A percentile compares a stretch with the other conserved stretches of the same genome.
Evolutionary conservation across 305 asterid genomes (phyloP).

Genomic region (Fraxinus albicans): DNA sequence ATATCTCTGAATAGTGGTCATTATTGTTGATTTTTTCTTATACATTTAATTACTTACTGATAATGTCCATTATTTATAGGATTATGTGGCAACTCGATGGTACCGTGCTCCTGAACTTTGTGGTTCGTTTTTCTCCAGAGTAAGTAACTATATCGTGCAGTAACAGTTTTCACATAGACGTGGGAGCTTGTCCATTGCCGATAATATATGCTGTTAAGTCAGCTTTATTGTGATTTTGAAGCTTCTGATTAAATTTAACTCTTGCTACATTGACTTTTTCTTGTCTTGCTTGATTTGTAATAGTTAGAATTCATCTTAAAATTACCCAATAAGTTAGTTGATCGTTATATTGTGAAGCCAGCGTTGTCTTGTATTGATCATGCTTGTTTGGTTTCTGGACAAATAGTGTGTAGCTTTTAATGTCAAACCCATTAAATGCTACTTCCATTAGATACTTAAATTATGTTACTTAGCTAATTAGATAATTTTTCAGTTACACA

Average conservation of each 20-base stretch:
- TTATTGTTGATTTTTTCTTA: conserved; percentile 2
- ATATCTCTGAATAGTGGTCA: background rate
- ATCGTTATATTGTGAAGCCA: background rate
- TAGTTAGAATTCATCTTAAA: background rate
- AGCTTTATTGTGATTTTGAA: background rate
- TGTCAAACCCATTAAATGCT: background rate
- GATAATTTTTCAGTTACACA: background rate
- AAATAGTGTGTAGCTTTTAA: background rate
- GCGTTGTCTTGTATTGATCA: background rate
- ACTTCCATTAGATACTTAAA: background rate
- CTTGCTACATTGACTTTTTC: background rate
- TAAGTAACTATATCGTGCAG: conserved; percentile 37
- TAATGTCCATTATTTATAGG: conserved; percentile 48
- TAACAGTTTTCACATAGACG: background rate
- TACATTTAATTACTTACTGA: conserved; percentile 11
- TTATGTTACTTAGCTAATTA: background rate
- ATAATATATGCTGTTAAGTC: background rate
- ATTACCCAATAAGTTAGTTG: background rate
- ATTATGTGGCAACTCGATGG: conserved; percentile 98
- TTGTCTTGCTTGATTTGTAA: background rate
- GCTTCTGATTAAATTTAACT: conserved; percentile 8
- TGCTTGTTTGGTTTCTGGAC: background rate
- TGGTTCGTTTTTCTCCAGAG: conserved; percentile 91
- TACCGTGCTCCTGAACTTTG: conserved; percentile 99
- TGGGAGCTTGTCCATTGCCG: background rate